phyloP scores from a whole-genome alignment of 495 filamentous ascomycete species.

The Neohortaea acidophila region DNA sequence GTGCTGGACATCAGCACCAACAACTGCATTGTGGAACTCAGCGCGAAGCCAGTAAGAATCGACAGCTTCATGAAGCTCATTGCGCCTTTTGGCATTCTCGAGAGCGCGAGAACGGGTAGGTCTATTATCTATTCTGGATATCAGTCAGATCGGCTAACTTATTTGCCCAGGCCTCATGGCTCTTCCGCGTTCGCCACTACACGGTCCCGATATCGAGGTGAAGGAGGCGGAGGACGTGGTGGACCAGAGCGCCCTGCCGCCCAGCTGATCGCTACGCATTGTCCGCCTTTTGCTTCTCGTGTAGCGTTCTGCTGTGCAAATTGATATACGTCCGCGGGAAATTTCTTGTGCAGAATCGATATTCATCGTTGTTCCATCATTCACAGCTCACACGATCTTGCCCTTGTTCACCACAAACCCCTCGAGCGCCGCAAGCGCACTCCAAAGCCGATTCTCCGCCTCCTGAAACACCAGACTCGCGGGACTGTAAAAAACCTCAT shows the following conservation, averaged over 20 bases:
- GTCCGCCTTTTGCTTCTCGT: not conserved
- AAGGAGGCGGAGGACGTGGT: slow-evolving; percentile 87
- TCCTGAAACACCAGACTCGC: slow-evolving; percentile 80
- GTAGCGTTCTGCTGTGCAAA: too few relatives aligned
- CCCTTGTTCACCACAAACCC: slow-evolving; percentile 87
- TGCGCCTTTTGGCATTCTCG: slow-evolving; percentile 87
- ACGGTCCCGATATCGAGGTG: slow-evolving; percentile 50
- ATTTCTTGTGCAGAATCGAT: too few relatives aligned
- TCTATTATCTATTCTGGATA: not conserved
- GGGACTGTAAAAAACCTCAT: slow-evolving; percentile 80
- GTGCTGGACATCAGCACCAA: slow-evolving; percentile 94
- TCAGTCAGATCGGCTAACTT: not conserved
- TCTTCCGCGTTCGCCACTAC: slow-evolving; percentile 78
- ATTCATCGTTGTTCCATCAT: too few relatives aligned
- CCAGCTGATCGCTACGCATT: slow-evolving; percentile 45
- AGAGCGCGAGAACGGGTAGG: slow-evolving; percentile 67
- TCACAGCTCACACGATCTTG: slow-evolving; percentile 37
- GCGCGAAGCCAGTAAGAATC: slow-evolving; percentile 83
- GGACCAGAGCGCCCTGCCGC: slow-evolving; percentile 81
- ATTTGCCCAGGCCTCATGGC: slow-evolving; percentile 64
- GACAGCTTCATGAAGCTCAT: slow-evolving; percentile 96
- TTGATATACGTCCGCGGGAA: not conserved
- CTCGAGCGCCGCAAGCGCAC: slow-evolving; percentile 68
- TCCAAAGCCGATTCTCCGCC: slow-evolving; percentile 88
- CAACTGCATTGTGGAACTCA: slow-evolving; percentile 94